Evolutionary conservation across 2,329 filamentous ascomycete species (phyloP).

Genomic region (Zasmidium angulare): DNA sequence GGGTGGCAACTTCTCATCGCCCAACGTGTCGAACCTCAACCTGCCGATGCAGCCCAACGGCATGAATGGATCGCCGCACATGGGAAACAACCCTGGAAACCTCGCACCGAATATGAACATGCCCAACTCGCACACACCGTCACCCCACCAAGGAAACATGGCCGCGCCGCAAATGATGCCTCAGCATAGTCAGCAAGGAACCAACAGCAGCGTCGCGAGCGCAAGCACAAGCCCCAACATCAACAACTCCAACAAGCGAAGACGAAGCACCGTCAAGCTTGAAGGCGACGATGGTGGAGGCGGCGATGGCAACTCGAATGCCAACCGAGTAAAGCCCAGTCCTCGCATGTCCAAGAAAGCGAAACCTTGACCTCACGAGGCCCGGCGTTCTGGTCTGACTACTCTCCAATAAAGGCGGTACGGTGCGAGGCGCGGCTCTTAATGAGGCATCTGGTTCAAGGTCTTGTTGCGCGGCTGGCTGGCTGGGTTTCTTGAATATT

Average conservation of each 20-base stretch:
- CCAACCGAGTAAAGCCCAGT: slow-evolving; percentile 51
- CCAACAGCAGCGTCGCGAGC: slow-evolving; percentile 56
- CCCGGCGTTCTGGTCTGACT: slow-evolving; percentile 1
- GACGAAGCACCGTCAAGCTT: slow-evolving; percentile 60
- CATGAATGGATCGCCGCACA: slow-evolving; percentile 53
- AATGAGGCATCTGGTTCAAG: neutral
- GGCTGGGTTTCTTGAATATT: neutral
- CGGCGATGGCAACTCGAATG: slow-evolving; percentile 38
- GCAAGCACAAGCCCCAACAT: slow-evolving; percentile 60
- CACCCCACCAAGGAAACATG: slow-evolving; percentile 46
- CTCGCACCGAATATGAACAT: slow-evolving; percentile 25
- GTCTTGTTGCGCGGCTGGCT: neutral
- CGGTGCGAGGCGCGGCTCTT: neutral
- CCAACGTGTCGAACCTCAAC: slow-evolving; percentile 55
- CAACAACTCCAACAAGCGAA: slow-evolving; percentile 61
- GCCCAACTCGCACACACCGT: slow-evolving; percentile 43
- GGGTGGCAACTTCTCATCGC: slow-evolving; percentile 53
- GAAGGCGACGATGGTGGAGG: slow-evolving; percentile 54
- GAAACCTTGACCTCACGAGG: slow-evolving; percentile 26
- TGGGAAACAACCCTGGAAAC: slow-evolving; percentile 36
- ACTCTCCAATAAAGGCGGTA: neutral
- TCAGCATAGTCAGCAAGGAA: slow-evolving; percentile 57
- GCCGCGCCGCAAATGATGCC: slow-evolving; percentile 54
- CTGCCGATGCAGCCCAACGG: slow-evolving; percentile 51
- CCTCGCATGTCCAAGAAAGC: slow-evolving; percentile 43